Conservation (phyloP, 768 basidiomycete genomes). For the Kondoa subrosea region DNA sequence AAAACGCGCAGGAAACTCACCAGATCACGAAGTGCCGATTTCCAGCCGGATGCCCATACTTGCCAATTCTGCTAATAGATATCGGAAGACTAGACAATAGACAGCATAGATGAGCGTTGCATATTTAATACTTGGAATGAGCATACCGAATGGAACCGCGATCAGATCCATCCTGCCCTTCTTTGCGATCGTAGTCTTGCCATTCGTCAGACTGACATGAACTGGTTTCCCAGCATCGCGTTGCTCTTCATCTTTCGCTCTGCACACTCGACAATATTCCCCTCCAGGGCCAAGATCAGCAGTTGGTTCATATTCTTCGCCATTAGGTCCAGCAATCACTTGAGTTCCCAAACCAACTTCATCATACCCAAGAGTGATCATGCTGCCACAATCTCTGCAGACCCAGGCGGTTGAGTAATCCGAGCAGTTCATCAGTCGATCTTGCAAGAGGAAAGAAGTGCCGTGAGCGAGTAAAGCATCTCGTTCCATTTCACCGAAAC, state of each 20-base stretch:
- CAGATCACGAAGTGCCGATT: constrained; percentile 33
- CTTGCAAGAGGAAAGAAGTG: constrained; percentile 93
- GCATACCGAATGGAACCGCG: constrained; percentile 56
- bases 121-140: not conserved
- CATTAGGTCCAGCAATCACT: constrained; percentile 15
- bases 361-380: constrained; percentile 91
- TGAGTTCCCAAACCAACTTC: constrained; percentile 50
- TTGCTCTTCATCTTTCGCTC: constrained; percentile 50
- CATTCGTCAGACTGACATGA: constrained; percentile 46
- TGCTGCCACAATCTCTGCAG: constrained; percentile 83
- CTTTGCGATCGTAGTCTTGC: constrained; percentile 48
- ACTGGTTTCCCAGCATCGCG: constrained; percentile 43
- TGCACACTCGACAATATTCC: constrained; percentile 91
- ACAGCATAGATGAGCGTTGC: no score
- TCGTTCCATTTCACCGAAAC: constrained; percentile 99
- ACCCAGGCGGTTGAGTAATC: constrained; percentile 99
- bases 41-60: constrained; percentile 93
- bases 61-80: constrained; percentile 89
- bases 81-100: constrained; percentile 74
- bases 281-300: constrained; percentile 51
- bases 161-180: constrained; percentile 83
- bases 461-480: constrained; percentile 98
- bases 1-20: not conserved
- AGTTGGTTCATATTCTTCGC: constrained; percentile 36
- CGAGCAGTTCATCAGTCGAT: constrained; percentile 97